Evolutionary conservation across 129 eudicot species (phyloP), one percentile per base, ranked within the genome.

Genomic region (Centrapalus pauciflorus): DNA sequence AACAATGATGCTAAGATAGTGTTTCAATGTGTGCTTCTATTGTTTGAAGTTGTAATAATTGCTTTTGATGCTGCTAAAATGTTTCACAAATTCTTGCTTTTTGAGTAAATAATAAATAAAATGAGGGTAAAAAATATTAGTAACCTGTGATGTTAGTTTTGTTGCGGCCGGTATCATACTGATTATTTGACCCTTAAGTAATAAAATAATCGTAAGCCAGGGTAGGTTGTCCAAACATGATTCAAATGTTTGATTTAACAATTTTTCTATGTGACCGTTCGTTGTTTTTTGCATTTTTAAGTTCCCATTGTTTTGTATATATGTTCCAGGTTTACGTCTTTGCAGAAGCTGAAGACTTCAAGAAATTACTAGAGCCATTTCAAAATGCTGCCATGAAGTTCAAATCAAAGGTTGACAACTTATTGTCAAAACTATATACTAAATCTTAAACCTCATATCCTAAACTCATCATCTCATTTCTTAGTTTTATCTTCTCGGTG

Each of bases 361-460:
- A 77, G 77, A 79, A 82, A 50, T 83, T 92, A 73, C 62, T 81
- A n/a, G 84, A 81, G 61, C 87, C 91, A 2, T 77, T 92, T 35
- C 95, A 78, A 78, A 79, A 85, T 50, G 79, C 77, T 67, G 96
- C 95, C 8, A 79, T 77, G 72, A 85, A 85, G 73, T 88, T 88
- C 61, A 92, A 77, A 67, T 75, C 95, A 73, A 76, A 88, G 96
- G 98, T 92, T 67, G 69, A 16, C 51, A 32, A 23, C 32, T 32
- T 10, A 64, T 27, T 49, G 11, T 70, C 29, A 17, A 12, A 71
- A 23, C 3, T 63, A 61, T 50, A 33, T 16, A 59, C 13, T 57
- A 16, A n/a, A 51, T 23, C 54, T 12, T 29, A 30, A 16, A 60
- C 55, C 30, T 60, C 69, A n/a, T 13, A 29, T 69, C 43, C n/a